Evolutionary conservation across 257 asterid genomes (phyloP).

Genomic region (Verbascum thapsus): DNA sequence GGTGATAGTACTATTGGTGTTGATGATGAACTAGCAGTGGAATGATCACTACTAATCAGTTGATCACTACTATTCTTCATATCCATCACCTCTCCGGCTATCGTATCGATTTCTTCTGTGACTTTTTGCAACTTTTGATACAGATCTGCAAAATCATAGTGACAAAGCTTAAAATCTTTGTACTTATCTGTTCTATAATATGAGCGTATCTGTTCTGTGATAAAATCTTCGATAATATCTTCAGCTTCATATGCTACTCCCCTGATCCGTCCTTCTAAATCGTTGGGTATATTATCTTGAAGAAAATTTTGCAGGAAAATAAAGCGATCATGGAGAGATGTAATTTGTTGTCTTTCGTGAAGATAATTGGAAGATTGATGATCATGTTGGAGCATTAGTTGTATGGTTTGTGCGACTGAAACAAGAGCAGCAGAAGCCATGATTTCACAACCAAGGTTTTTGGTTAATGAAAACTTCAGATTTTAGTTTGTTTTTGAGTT

Average conservation of each 20-base stretch:
- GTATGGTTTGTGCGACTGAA: not conserved
- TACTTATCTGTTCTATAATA: too few species aligned
- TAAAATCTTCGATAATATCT: not conserved
- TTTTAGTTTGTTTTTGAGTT: too few species aligned
- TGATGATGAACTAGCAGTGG: not conserved
- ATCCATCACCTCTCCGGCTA: not conserved
- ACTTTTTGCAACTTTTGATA: not conserved
- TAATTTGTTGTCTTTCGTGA: not conserved
- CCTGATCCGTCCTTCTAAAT: conserved; percentile 1
- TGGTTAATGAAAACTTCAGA: too few species aligned
- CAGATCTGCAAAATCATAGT: too few species aligned
- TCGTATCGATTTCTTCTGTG: not conserved
- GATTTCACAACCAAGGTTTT: too few species aligned
- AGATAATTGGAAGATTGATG: not conserved
- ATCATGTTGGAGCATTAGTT: not conserved
- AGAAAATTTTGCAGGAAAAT: not conserved
- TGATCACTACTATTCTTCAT: not conserved
- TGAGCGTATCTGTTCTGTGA: not conserved
- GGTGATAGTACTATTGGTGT: not conserved
- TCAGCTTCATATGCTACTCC: not conserved
- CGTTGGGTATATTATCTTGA: not conserved
- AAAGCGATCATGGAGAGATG: not conserved
- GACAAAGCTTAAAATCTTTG: too few species aligned
- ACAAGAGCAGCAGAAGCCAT: conserved; percentile 2
- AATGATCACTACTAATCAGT: too few species aligned